phyloP scores from a whole-genome alignment of 2,329 filamentous ascomycete genomes.

The Microcera coccophila region DNA sequence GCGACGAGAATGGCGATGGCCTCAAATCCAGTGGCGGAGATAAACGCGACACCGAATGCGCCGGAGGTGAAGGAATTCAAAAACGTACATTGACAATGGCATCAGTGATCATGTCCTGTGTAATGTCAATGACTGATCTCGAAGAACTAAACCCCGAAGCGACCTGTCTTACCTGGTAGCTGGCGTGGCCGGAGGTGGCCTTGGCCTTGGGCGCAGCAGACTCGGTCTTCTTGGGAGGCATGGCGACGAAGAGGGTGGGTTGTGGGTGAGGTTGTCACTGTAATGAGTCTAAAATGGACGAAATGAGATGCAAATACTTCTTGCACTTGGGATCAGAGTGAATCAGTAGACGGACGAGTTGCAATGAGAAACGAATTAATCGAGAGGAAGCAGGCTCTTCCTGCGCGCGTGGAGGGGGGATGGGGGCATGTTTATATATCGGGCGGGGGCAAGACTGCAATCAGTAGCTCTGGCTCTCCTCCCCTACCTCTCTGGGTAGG shows the following conservation, averaged over 20 bases:
- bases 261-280: constrained; percentile 9
- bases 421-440: constrained; percentile 58
- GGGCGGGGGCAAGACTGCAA: constrained; percentile 54
- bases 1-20: constrained; percentile 17
- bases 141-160: constrained; percentile 3
- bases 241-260: constrained; percentile 36
- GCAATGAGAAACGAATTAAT: constrained; percentile 35
- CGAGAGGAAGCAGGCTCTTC: constrained; percentile 37
- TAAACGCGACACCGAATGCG: constrained; percentile 31
- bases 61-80: constrained; percentile 29
- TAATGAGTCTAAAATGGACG: constrained; percentile 1
- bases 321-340: constrained; percentile 11
- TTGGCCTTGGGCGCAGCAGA: constrained; percentile 37
- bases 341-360: constrained; percentile 27
- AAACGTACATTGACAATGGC: constrained; percentile 57
- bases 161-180: constrained; percentile 53
- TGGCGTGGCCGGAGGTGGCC: constrained; percentile 50
- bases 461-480: constrained; percentile 43
- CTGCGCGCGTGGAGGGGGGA: constrained; percentile 48
- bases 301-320: constrained; percentile 21
- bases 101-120: constrained; percentile 60
- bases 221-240: constrained; percentile 59
- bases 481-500: constrained; percentile 1
- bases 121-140: constrained; percentile 33
- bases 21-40: constrained; percentile 22